These are phyloP conservation scores for Lanmaoa pseudosensibilis DNA, from an alignment of 768 basidiomycete genomes.

Conservation along the genomic window DNA sequence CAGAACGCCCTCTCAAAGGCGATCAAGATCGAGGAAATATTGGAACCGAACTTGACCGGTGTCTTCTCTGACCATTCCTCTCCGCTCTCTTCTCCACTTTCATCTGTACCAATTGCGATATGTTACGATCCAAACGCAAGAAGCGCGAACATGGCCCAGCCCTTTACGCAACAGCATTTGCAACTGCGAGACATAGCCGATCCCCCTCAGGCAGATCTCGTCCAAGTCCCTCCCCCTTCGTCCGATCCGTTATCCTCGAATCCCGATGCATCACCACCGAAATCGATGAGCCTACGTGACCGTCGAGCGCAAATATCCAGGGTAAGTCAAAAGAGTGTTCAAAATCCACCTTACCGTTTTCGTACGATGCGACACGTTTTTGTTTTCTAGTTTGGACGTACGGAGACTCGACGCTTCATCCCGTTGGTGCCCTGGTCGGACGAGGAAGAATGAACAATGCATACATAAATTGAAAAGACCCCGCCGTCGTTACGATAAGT, in stretches of 20 bases:
- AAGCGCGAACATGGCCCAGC: not conserved
- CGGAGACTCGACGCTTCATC: slow-evolving; percentile 29
- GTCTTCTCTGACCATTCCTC: slow-evolving; percentile 17
- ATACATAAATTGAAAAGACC: slow-evolving; percentile 14
- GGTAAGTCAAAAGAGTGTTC: slow-evolving; percentile 15
- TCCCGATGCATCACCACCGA: slow-evolving; percentile 16
- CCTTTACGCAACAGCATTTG: no score
- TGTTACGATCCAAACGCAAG: not conserved
- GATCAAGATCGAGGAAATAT: slow-evolving; percentile 22
- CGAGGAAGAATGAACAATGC: slow-evolving; percentile 30
- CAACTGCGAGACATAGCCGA: no score
- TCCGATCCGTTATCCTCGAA: slow-evolving; percentile 1
- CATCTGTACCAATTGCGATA: not conserved
- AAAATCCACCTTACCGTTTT: not conserved
- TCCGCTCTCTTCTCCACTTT: slow-evolving; percentile 16
- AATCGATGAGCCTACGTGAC: slow-evolving; percentile 33
- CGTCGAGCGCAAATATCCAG: slow-evolving; percentile 31
- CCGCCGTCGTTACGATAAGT: no score
- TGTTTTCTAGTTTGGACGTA: slow-evolving; percentile 24
- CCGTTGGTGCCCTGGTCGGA: slow-evolving; percentile 33
- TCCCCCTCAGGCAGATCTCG: not conserved
- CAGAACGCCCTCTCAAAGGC: slow-evolving; percentile 7
- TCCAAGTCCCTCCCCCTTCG: not conserved
- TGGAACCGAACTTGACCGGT: slow-evolving; percentile 1
- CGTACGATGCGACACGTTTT: not conserved